Evolutionary conservation across 371 early-diverging fungal genomes (phyloP), one percentile per base, ranked within the genome.

Genomic region (Sporodiniella umbellata): DNA sequence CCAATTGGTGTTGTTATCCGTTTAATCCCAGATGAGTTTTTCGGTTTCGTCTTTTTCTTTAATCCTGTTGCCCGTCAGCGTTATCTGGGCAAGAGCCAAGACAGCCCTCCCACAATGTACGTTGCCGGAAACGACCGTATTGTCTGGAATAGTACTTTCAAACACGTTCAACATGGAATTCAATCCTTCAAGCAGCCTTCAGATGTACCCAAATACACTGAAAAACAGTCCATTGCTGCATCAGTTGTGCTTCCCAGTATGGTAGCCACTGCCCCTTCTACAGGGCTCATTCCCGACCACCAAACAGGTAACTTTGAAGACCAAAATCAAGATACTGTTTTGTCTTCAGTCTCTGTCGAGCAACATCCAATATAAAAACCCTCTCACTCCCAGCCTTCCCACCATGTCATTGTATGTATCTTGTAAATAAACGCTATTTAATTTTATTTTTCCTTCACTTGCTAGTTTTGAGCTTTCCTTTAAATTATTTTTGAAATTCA

Each of bases 1-100:
- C 87, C 88, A 15, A 54, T 85, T 44, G 92, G 89, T 59, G 73
- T 79, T 5, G 33, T 88, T 15, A 60, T 89, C 53, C 83, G 90
- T 18, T 62, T 86, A 25, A 63, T 83, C 0, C 85, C 86, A n/a
- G 80, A 77, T 44, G 59, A 59, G 22, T n/a, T 68, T 37, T 75
- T 78, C 37, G 22, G 45, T 2, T 61, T 54, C 22, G 35, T 68
- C 23, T 61, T 68, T 24, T 25, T 61, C 19, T 61, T 50, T 25
- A 64, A 58, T 18, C 64, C 64, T 24, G 40, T 38, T 22, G 54
- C 68, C 25, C 60, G 64, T 28, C 57, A 60, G 42, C 30, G 60
- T 21, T 68, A 68, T 19, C 45, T 68, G 1, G 56, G 60, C 15
- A 40, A 33, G 12, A 42, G 51, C 19, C 24, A 51, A 33, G 17